Evolutionary conservation across 1,284 basidiomycete genomes (phyloP).

Genomic region (Trichosporon faecale): DNA sequence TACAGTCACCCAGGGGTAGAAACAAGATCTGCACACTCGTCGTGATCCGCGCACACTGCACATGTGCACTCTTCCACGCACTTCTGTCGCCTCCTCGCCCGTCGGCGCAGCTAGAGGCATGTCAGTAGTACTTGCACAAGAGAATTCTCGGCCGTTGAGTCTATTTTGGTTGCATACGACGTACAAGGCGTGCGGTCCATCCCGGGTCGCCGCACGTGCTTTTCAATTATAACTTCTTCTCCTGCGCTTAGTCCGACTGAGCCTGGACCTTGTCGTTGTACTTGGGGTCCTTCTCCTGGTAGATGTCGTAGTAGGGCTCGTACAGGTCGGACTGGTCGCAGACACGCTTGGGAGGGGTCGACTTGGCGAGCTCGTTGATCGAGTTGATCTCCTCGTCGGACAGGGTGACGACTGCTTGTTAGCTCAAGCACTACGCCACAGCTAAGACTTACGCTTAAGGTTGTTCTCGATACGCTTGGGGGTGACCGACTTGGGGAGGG

Average conservation of each 20-base stretch:
- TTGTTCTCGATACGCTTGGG: constrained; percentile 51
- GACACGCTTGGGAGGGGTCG: constrained; percentile 42
- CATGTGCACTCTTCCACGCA: background rate
- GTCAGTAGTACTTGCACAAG: background rate
- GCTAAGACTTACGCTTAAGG: constrained; percentile 40
- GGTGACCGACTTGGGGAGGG: constrained; percentile 54
- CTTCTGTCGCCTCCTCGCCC: background rate
- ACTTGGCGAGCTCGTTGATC: constrained; percentile 41
- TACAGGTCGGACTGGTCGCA: constrained; percentile 45
- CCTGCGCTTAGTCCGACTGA: background rate
- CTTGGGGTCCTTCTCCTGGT: constrained; percentile 58
- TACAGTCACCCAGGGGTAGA: background rate
- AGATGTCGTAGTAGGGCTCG: constrained; percentile 46
- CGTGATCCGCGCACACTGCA: background rate
- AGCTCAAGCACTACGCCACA: background rate
- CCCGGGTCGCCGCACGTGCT: too few relatives aligned
- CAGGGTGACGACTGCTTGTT: constrained; percentile 38
- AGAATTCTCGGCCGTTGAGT: background rate
- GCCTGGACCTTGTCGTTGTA: constrained; percentile 50
- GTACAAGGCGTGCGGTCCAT: background rate
- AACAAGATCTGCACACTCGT: background rate
- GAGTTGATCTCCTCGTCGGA: constrained; percentile 43
- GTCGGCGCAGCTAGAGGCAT: background rate
- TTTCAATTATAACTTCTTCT: constrained; percentile 3
- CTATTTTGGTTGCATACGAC: constrained; percentile 9